Evolutionary conservation across 2,329 filamentous ascomycete species (phyloP), one percentile per base, ranked within the genome.

Genomic region (Teratosphaeria gauchensis): DNA sequence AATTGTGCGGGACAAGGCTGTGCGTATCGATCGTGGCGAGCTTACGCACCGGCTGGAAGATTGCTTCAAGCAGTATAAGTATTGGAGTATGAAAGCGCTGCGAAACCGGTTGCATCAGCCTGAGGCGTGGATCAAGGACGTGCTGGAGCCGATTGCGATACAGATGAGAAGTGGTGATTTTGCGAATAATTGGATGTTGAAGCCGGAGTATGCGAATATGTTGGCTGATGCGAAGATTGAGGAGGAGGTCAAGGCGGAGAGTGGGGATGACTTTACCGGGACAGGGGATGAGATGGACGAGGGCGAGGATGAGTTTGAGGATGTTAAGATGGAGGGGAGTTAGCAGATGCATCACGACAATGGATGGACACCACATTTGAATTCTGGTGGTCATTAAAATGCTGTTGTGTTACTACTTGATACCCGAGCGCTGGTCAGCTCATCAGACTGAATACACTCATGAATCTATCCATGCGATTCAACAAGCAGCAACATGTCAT

Each of bases 11-110:
- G 86, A 90, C 75, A 96, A 97, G 78, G 87, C 89, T 31, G 88
- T 90, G 35, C 92, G 94, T 75, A 92, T 97, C 75, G 86, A 90
- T 52, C 86, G 92, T 73, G 87, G 90, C 78, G 88, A 94, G 68
- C 84, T 99, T 62, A 77, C 95, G 75, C 92, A 96, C 75, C 82
- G 84, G 63, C 85, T 99, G 61, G 91, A 92, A 78, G 77, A 82
- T 54, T 88, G 86, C 71, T 99, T 96, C 84, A 84, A 86, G 58
- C 79, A 88, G 68, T 95, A 88, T 79, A 85, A 87, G 67, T 97
- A 94, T 75, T 99, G 92, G 92, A 86, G 88, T n/a, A 89, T 97
- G 80, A 92, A 90, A 70, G 84, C 88, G 4, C 82, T 99, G 65
- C 90, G 90, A 63, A 80, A 84, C 55, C 78, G 82, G 61, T 83